Conservation (phyloP, 768 basidiomycete genomes). For the Suillus paluster region DNA sequence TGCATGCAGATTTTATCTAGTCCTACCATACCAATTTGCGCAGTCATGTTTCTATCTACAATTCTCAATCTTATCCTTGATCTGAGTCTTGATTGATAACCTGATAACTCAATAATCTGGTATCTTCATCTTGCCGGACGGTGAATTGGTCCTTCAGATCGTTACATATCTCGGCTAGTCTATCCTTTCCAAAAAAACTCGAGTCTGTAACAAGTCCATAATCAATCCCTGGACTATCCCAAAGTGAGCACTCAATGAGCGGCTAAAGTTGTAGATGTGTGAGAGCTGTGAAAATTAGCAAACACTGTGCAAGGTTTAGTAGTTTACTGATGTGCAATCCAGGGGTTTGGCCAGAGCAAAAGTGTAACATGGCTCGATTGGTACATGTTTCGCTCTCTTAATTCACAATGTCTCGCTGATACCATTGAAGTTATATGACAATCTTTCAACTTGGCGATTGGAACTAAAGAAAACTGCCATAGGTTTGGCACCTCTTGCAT, state of each 20-base stretch:
- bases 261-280: not conserved
- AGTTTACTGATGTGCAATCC: too few species aligned
- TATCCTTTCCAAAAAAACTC: not conserved
- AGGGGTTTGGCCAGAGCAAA: too few species aligned
- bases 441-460: too few species aligned
- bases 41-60: not conserved
- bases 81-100: not conserved
- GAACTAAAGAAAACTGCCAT: too few species aligned
- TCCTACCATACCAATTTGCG: not conserved
- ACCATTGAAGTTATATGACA: too few species aligned
- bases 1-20: not conserved
- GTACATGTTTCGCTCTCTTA: too few species aligned
- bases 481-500: too few species aligned
- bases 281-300: too few species aligned
- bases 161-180: not conserved
- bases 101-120: not conserved
- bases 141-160: not conserved
- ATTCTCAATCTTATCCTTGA: not conserved
- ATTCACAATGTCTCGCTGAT: too few species aligned
- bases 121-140: not conserved
- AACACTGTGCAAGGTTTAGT: too few species aligned
- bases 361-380: too few species aligned
- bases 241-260: not conserved
- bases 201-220: not conserved
- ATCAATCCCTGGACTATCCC: constrained; percentile 3